Base-by-base conservation (phyloP, 331 rosid species). In the Telfairia occidentalis region DNA sequence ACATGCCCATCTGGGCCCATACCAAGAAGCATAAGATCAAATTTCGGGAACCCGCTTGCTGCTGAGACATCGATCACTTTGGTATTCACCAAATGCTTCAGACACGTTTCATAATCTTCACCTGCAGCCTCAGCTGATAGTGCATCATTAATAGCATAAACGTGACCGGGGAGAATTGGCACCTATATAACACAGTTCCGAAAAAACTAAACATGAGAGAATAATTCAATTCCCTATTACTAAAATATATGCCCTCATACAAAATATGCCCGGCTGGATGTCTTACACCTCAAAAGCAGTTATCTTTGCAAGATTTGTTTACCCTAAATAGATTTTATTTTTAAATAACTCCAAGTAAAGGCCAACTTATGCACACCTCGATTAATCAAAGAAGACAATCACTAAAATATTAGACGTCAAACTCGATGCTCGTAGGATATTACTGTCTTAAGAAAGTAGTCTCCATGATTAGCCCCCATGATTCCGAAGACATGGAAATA, bases 1-100 rank as follows among this genome's bases (percentile, higher is more conserved):
- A 92, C 81, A 5, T 90, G 96, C 34, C 98, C 98, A 76, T 92
- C 98, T n/a, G 91, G 91, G 54, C 98, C 98, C 96, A 90, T 89
- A 9, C 92, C 98, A 5, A 92, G 82, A n/a, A 92, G 84, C 86
- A 85, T 61, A 61, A 92, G 91, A 79, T 92, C 96, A 19, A 90
- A 89, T 82, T 87, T 92, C 37, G 98, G 98, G 28, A 87, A 81
- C 15, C 77, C 84, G 18, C 71, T 84, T 32, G 58, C 75, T 77
- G 78, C 67, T 76, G 92, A 91, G 46, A 76, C 49, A 29, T 78
- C 88, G 10, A 92, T 49, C 74, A 92, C 87, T 19, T 79, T 80
- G 57, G 37, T 82, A 24, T 71, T 53, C 2, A 82, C 89, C 83
- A 90, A 87, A 29, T 80, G 84, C 76, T 70, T 87, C 11, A 92